Base-by-base conservation (phyloP, 106 monocot species). In the Iris macrosiphon region DNA sequence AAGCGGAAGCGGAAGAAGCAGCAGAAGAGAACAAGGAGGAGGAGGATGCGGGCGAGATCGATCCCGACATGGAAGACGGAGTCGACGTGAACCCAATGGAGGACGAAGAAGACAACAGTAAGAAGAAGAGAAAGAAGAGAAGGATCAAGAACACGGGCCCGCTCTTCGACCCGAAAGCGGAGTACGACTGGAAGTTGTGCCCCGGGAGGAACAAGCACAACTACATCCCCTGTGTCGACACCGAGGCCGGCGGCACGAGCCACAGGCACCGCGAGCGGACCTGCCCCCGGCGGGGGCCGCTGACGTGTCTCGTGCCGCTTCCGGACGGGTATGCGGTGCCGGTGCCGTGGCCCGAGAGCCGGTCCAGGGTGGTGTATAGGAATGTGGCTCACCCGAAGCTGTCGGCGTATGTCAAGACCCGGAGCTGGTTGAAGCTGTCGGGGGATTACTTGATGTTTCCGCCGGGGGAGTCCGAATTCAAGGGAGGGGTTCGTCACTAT, bases 201-300 rank as follows among this genome's bases (percentile, higher is more conserved):
- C 50, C 68, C 17, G 71, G 64, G 2, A 82, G 55, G 49, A 79
- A 47, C 40, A 81, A 81, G 45, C 69, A 79, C 17, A 78, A 74
- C 39, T 95, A 76, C 17, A 55, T 89, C 15, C 95, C 95, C 14
- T 95, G 95, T 47, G 32, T 79, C 26, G 89, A 95, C 66, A 63
- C 81, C 56, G 95, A 95, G 71, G 72, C 60, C 6, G 42, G 42
- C 37, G 69, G 72, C 38, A 66, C 64, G 27, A 59, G 82, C 31
- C 89, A 79, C 68, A 67, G 85, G 44, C 95, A 89, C 59, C 84
- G 75, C 18, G 95, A 95, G 63, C 57, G 95, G 65, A 95, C 79
- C 52, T 95, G 95, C 60, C 85, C 95, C 1, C 38, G 49, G 52
- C 57, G 16, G n/a, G 47, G 49, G 0, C 67, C 81, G 2, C 46